Base-by-base conservation (phyloP, 768 basidiomycete species). In the Royoungia palumana region DNA sequence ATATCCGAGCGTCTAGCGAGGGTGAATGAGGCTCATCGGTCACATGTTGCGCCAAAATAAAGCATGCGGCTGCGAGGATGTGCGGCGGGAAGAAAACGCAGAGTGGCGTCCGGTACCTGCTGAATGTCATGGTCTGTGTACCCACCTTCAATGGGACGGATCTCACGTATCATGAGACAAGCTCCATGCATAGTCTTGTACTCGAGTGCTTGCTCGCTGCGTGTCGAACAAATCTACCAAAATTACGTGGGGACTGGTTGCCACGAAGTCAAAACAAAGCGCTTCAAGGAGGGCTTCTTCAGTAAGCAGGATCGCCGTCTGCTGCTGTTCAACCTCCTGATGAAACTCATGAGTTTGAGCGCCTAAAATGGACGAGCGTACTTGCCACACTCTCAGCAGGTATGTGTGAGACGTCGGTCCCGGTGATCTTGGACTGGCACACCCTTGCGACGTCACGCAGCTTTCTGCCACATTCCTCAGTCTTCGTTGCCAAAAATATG, bases 401-500 rank as follows among this genome's bases (percentile, higher is more conserved):
- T 38, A 87, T 79, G 39, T 78, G 74, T 10, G 70, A 67, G 30
- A 81, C 71, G 46, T 88, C 83, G 6, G 66, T 64, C 42, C 76
- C 77, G 19, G 72, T 70, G 30, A 83, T 73, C 69, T 92, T 91
- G 30, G 86, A 78, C 58, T 81, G 79, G 56, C 78, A 84, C 10
- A 92, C 79, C 54, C 78, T 77, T 9, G 90, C 87, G 21, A 92
- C 87, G 59, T 93, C 90, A n/a, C 85, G 76, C 13, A 93, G 76
- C 62, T 92, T 93, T 44, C 90, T 75, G 28, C 87, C 87, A 56
- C 87, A 91, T 67, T 93, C 90, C 64, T 93, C 90, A 1, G 89
- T 92, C 66, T 93, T 93, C n/a, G 90, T 90, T 1, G 90, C 87
- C 49, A 93, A 77, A 60, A 93, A 93, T 51, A 93, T 81, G 64